These are phyloP conservation scores for Pythium sukuiense DNA, from an alignment of 352 stramenopile species.

Conservation along the genomic window DNA sequence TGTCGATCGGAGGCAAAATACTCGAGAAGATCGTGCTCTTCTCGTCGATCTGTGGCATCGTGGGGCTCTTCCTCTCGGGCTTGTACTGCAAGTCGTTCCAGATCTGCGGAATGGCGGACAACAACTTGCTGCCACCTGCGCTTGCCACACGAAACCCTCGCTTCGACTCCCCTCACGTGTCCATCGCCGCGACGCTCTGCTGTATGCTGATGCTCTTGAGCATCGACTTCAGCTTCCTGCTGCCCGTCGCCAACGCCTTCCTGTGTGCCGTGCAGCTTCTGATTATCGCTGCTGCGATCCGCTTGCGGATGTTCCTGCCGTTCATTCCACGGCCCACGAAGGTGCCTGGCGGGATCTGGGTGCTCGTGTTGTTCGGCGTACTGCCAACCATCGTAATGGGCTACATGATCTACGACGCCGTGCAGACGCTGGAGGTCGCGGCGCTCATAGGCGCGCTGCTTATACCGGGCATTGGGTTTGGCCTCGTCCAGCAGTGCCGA, in stretches of 20 bases:
- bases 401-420: conserved; percentile 54
- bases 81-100: conserved; percentile 89
- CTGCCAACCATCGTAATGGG: conserved; percentile 42
- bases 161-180: conserved; percentile 40
- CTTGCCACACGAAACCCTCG: conserved; percentile 53
- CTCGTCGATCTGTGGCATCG: conserved; percentile 61
- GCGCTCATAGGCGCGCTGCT: conserved; percentile 39
- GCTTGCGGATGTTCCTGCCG: conserved; percentile 71
- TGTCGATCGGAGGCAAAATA: conserved; percentile 69
- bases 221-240: conserved; percentile 66
- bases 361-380: conserved; percentile 35
- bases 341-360: conserved; percentile 40
- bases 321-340: conserved; percentile 70
- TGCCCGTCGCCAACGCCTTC: conserved; percentile 91
- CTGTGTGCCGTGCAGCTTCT: conserved; percentile 84
- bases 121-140: conserved; percentile 74
- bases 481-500: conserved; percentile 15
- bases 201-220: conserved; percentile 44
- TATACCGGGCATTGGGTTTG: conserved; percentile 34
- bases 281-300: conserved; percentile 89
- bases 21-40: conserved; percentile 84
- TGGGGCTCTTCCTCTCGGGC: conserved; percentile 90
- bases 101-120: conserved; percentile 75
- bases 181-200: conserved; percentile 38
- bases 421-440: conserved; percentile 30